Base-by-base conservation (phyloP, 2,329 filamentous ascomycete species). In the Fusarium goolgardi region DNA sequence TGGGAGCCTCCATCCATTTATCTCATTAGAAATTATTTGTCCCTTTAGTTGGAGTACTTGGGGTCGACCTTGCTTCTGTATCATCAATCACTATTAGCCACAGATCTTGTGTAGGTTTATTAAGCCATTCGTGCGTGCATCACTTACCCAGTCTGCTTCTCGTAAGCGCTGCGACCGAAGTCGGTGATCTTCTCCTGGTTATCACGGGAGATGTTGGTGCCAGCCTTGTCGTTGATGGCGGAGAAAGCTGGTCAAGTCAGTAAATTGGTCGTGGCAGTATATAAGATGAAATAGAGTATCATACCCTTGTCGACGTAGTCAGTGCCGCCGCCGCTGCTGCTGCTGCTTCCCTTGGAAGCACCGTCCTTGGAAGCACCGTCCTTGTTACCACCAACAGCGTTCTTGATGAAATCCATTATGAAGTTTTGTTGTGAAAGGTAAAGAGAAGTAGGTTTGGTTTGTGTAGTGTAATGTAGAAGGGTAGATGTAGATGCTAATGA, bases 271-370 rank as follows among this genome's bases (percentile, higher is more conserved):
- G 16, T 3, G n/a, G 9, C 27, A 29, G 27, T 29, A 29, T 25
- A 13, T 8, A 2, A 45, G 13, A 27, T 25, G 7, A 4, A 4
- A 5, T 11, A 12, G 12, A 18, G 23, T 29, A 7, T 40, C 71
- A 23, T 62, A 81, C 79, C 78, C 76, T 80, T 81, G 70, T 81
- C 79, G 3, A 75, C 69, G 60, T 79, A 80, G 66, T 82, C 80
- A 31, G 75, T 16, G 65, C 31, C 5, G 3, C 34, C 47, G 23
- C 47, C 34, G 13, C 13, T 4, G 21, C 41, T 50, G 52, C 47
- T 39, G 56, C 39, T 43, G 39, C 29, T 23, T 23, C 21, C n/a
- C 31, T 34, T 45, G 32, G 32, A n/a, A 34, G 20, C 59, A 21
- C 15, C 37, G 34, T 72, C 16, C 31, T 34, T 45, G 32, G 32